Base-by-base conservation (phyloP, 2,329 filamentous ascomycete species). In the Apiospora kogelbergensis region DNA sequence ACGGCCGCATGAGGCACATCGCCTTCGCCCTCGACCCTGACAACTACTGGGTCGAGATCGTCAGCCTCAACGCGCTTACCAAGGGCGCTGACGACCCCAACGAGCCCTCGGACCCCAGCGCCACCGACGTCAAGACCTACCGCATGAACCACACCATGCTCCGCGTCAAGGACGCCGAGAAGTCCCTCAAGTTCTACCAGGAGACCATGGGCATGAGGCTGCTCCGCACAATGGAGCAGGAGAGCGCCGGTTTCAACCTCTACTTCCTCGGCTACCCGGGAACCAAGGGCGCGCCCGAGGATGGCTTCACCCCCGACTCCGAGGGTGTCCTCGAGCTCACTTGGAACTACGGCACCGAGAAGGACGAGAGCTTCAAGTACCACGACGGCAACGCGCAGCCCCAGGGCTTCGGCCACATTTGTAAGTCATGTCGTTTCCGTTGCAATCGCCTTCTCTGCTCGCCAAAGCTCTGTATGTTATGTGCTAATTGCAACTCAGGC, bases 331-430 rank as follows among this genome's bases (percentile, higher is more conserved):
- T 98, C 6, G 95, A 98, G 82, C 82, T 98, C 72, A 98, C 95
- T 11, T 97, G 93, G 92, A 91, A 91, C 78, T 88, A 91, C 73
- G 90, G 89, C 45, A 95, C 93, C 0, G 95, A 98, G 83, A 96
- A 95, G 78, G 92, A 98, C 72, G 88, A 90, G 68, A 83, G 83
- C 72, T 96, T 97, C 78, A 88, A 88, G 73, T 99, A 99, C 79
- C 95, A 99, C 81, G 91, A 97, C 75, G 96, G 96, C 45, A 99
- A 99, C 80, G 85, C 90, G 53, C 85, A 97, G 79, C 95, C 95
- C 0, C 94, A 98, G 80, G 96, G 96, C 0, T 98, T 98, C 73
- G 95, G 95, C 0, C 95, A 98, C 77, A 94, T 98, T 71, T 97
- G 94, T 92, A 80, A 83, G 88, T 84, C 24, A 22, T 68, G 11